These are phyloP conservation scores for Senna tora DNA, from an alignment of 306 rosid genomes.

Conservation along the genomic window DNA sequence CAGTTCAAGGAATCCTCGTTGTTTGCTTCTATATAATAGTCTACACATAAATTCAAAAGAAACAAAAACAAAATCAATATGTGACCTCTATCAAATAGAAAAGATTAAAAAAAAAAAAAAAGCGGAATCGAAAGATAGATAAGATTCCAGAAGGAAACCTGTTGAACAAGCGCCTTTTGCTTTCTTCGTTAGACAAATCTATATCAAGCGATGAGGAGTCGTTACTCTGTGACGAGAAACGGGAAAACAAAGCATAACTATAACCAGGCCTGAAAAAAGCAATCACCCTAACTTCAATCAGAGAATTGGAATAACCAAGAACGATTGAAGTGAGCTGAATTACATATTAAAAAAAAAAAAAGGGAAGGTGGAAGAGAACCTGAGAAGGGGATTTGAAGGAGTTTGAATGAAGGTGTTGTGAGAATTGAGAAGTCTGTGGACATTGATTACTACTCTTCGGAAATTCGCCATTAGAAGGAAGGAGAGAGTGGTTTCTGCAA, in stretches of 20 bases:
- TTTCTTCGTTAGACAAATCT: constrained; percentile 74
- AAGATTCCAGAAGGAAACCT: constrained; percentile 44
- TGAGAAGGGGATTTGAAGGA: constrained; percentile 25
- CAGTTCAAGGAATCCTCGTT: constrained; percentile 82
- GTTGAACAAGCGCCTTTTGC: constrained; percentile 74
- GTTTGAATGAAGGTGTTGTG: constrained; percentile 30
- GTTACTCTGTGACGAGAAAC: constrained; percentile 42
- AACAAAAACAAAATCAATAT: neutral
- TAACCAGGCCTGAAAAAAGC: constrained; percentile 37
- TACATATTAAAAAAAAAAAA: neutral
- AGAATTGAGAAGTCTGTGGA: constrained; percentile 46
- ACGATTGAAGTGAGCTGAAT: neutral
- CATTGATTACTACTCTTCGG: constrained; percentile 42
- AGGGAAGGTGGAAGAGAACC: neutral
- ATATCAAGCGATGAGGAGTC: constrained; percentile 38
- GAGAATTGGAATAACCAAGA: neutral
- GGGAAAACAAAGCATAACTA: constrained; percentile 24
- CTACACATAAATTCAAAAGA: constrained; percentile 37
- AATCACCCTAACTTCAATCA: neutral
- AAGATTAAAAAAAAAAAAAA: neutral
- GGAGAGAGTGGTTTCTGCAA: neutral
- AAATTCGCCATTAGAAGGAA: constrained; percentile 54
- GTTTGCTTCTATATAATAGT: constrained; percentile 85
- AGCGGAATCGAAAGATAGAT: too few species aligned
- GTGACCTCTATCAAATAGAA: neutral